Conservation (phyloP, 495 filamentous ascomycete genomes). For the Evernia prunastri region DNA sequence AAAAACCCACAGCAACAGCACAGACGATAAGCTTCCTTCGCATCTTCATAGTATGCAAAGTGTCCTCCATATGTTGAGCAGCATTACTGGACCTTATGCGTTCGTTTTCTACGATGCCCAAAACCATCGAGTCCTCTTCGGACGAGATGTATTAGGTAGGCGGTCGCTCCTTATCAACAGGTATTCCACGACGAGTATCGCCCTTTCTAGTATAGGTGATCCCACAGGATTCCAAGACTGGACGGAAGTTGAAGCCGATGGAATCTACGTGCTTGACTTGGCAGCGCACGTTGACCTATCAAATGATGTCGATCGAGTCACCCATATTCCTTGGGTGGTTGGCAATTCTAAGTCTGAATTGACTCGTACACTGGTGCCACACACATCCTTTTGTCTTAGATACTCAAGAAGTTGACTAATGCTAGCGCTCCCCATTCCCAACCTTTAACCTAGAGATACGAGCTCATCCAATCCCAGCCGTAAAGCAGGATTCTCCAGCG, state of each 20-base stretch:
- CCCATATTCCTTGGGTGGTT: constrained; percentile 8
- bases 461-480: constrained; percentile 30
- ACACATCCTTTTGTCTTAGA: constrained; percentile 4
- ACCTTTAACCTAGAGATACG: constrained; percentile 53
- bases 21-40: neutral
- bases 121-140: constrained; percentile 61
- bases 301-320: neutral
- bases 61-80: constrained; percentile 45
- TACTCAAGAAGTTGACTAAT: constrained; percentile 28
- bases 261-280: constrained; percentile 62
- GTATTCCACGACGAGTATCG: constrained; percentile 44
- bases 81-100: constrained; percentile 78
- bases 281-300: constrained; percentile 18
- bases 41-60: constrained; percentile 2
- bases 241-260: constrained; percentile 76
- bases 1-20: neutral
- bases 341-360: neutral
- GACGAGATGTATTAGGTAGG: constrained; percentile 78
- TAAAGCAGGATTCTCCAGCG: constrained; percentile 45
- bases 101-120: constrained; percentile 78
- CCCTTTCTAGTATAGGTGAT: constrained; percentile 71
- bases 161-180: constrained; percentile 63
- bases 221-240: constrained; percentile 47
- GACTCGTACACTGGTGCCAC: constrained; percentile 7
- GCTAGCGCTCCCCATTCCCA: constrained; percentile 54